Evolutionary conservation across 805 yeast species (phyloP), one percentile per base, ranked within the genome.

Genomic region (Grigorovia jiainica): DNA sequence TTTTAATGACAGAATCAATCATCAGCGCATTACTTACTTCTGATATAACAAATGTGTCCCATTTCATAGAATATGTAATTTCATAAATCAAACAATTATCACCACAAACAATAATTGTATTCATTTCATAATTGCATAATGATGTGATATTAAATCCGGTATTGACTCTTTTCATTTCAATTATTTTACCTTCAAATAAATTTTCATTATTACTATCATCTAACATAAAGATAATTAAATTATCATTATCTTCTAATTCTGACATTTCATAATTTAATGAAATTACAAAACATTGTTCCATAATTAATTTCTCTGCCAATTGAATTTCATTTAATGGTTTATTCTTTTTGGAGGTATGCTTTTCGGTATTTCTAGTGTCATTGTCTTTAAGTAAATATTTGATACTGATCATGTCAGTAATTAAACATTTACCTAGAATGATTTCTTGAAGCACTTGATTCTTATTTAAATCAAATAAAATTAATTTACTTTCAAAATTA

Each of bases 271-370:
- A 57, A 25, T 55, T 47, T 39, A 67, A 58, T 6, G 69, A 57
- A 1, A 64, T 60, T 4, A 63, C 44, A 47, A 65, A 63, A 43
- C 70, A 65, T 41, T 60, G 64, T 7, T 57, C 51, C n/a, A 65
- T 49, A 3, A 63, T 52, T 24, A 60, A 49, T 35, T 59, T 56
- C 46, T 64, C 61, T 0, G 66, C 69, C 39, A 53, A 49, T 11
- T 52, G 39, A 5, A 58, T 50, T 24, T 48, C 40, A n/a, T 41
- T 39, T 27, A 27, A 13, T 11, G 3, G 7, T 13, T 27, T 27
- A 27, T 27, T 27, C n/a, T n/a, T n/a, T n/a, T n/a, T n/a, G n/a
- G n/a, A n/a, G n/a, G n/a, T n/a, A n/a, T n/a, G n/a, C n/a, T n/a
- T n/a, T n/a, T n/a, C n/a, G n/a, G n/a, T n/a, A n/a, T n/a, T n/a